Evolutionary conservation across 305 asterid genomes (phyloP).

Genomic region (Fraxinus xanthoxyloides): DNA sequence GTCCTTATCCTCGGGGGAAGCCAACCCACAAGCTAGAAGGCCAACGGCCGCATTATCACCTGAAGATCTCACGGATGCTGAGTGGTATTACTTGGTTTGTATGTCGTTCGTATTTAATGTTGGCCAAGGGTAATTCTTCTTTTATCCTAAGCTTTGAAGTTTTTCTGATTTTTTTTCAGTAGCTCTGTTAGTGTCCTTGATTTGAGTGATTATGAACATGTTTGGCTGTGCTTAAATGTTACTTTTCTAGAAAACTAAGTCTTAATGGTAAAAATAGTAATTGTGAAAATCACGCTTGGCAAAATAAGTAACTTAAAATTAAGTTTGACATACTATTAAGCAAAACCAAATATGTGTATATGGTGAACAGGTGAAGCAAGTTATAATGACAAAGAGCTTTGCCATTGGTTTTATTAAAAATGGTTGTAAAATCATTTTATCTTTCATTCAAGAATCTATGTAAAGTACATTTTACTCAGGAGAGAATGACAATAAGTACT

Average conservation of each 20-base stretch:
- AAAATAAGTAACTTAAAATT: neutral
- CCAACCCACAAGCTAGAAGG: conserved; percentile 54
- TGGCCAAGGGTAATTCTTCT: conserved; percentile 68
- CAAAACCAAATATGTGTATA: neutral
- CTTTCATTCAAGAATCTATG: neutral
- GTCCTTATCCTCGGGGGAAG: conserved; percentile 62
- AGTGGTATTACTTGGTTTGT: conserved; percentile 95
- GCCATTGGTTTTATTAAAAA: neutral
- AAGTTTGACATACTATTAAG: neutral
- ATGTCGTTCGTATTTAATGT: conserved; percentile 71
- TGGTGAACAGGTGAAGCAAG: neutral
- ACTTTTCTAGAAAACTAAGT: neutral
- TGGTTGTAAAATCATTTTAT: neutral
- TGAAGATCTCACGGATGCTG: conserved; percentile 86
- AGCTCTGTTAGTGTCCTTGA: neutral
- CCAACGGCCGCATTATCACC: conserved; percentile 83
- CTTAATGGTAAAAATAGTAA: neutral
- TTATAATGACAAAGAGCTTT: neutral
- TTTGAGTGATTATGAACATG: neutral
- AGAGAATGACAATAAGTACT: neutral
- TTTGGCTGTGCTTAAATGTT: neutral
- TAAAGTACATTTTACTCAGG: neutral
- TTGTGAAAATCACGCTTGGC: neutral
- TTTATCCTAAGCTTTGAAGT: neutral
- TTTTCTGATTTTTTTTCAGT: neutral